A percentile compares a stretch with the other conserved stretches of the same genome.
Evolutionary conservation across 1,284 basidiomycete genomes (phyloP).

Genomic region (Cryptococcus wingfieldii): DNA sequence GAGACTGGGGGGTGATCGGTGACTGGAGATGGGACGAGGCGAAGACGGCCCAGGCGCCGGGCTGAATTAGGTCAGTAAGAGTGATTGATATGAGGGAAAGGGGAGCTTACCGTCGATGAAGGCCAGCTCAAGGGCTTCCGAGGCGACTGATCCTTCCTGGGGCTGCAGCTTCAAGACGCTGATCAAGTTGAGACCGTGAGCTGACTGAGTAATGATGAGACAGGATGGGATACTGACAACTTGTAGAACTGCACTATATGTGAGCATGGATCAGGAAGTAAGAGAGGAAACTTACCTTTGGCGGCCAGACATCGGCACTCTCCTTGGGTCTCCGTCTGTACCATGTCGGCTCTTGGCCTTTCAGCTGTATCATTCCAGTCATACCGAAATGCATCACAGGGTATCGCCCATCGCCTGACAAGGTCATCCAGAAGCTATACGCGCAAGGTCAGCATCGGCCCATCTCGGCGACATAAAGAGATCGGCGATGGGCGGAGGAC

Average conservation of each 20-base stretch:
- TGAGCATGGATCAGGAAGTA: slow-evolving; percentile 3
- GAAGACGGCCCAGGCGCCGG: slow-evolving; percentile 67
- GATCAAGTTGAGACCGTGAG: not conserved
- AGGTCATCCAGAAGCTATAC: slow-evolving; percentile 61
- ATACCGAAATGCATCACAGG: slow-evolving; percentile 78
- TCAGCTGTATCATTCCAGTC: slow-evolving; percentile 72
- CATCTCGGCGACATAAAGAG: not conserved
- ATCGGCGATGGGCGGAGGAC: slow-evolving; percentile 5
- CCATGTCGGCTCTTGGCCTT: slow-evolving; percentile 59
- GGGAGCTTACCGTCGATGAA: slow-evolving; percentile 41
- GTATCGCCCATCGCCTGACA: slow-evolving; percentile 60
- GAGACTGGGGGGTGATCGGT: slow-evolving; percentile 64
- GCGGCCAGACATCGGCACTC: slow-evolving; percentile 64
- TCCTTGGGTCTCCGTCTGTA: slow-evolving; percentile 61
- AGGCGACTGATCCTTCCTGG: slow-evolving; percentile 25
- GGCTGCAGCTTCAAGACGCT: slow-evolving; percentile 51
- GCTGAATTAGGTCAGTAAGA: slow-evolving; percentile 47
- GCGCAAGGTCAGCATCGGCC: not conserved
- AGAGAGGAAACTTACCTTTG: slow-evolving; percentile 56
- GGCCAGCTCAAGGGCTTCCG: slow-evolving; percentile 36
- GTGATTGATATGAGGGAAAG: not conserved
- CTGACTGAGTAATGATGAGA: not conserved
- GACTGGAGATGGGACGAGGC: slow-evolving; percentile 59
- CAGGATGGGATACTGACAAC: slow-evolving; percentile 24
- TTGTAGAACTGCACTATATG: slow-evolving; percentile 30